These are phyloP conservation scores for Fusarium paranaense DNA, from an alignment of 2,329 filamentous ascomycete species.

Conservation along the genomic window DNA sequence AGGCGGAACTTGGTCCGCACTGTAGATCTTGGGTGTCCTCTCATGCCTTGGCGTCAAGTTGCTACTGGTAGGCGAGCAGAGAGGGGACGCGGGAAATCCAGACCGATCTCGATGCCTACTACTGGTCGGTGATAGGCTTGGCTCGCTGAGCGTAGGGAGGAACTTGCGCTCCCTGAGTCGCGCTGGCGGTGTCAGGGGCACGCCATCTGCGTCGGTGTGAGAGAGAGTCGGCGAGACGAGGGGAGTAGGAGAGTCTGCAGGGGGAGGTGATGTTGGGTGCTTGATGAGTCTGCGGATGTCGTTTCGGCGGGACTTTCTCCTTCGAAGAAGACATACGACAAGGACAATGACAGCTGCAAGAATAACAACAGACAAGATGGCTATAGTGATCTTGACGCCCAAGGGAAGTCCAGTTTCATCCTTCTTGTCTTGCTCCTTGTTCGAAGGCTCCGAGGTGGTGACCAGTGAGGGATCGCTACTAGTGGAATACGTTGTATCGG, in stretches of 20 bases:
- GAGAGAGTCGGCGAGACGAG: conserved; percentile 55
- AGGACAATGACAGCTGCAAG: conserved; percentile 52
- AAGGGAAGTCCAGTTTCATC: conserved; percentile 45
- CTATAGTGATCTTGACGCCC: conserved; percentile 59
- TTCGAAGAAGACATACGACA: conserved; percentile 52
- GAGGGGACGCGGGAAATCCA: conserved; percentile 53
- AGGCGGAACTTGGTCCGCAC: conserved; percentile 19
- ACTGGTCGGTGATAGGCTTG: not conserved
- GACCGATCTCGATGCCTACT: conserved; percentile 20
- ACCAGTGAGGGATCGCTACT: conserved; percentile 34
- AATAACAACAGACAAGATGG: conserved; percentile 54
- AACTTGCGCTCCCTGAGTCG: conserved; percentile 61
- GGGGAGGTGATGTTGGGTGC: conserved; percentile 38
- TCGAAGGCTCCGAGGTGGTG: conserved; percentile 23
- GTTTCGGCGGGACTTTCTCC: conserved; percentile 32
- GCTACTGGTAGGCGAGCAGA: conserved; percentile 51
- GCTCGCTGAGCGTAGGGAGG: conserved; percentile 46
- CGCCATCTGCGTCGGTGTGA: conserved; percentile 28
- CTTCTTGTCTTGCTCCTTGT: not conserved
- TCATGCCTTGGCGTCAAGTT: conserved; percentile 52
- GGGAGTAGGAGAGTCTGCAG: conserved; percentile 54
- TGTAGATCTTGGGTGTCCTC: conserved; percentile 23
- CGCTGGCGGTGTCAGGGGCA: conserved; percentile 58
- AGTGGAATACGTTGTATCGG: conserved; percentile 30
- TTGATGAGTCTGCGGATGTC: conserved; percentile 29